Percentiles rank a stretch among this genome's conserved stretches.
phyloP scores from a whole-genome alignment of 345 rosid species.

The Gossypium rotundifolium region DNA sequence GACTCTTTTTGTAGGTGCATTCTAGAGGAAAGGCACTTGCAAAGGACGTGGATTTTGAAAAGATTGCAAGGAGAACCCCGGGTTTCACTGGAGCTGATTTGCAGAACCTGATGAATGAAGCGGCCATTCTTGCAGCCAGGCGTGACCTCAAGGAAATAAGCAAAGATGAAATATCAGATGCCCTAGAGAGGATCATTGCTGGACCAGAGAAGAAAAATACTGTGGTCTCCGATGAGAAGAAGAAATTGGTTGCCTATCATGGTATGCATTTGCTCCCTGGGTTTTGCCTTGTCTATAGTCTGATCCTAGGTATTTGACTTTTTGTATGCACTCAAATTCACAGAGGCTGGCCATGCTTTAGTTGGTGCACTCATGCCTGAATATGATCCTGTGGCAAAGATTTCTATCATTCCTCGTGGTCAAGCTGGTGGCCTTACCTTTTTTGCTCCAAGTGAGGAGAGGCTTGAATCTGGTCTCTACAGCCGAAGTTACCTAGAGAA shows the following conservation, averaged over 20 bases:
- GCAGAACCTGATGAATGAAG: conserved; percentile 97
- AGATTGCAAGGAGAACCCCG: conserved; percentile 89
- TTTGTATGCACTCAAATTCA: conserved; percentile 8
- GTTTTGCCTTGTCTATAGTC: neutral
- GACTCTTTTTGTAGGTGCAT: conserved; percentile 54
- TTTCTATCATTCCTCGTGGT: conserved; percentile 94
- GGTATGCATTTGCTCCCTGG: conserved; percentile 31
- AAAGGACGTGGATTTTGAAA: conserved; percentile 93
- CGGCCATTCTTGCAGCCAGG: conserved; percentile 94
- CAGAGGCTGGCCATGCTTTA: conserved; percentile 98
- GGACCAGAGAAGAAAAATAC: conserved; percentile 99
- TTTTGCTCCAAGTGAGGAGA: conserved; percentile 94
- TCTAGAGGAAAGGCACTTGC: conserved; percentile 96
- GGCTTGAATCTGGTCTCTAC: conserved; percentile 94
- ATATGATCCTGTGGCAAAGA: conserved; percentile 93
- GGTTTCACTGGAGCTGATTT: conserved; percentile 96
- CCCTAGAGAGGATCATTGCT: conserved; percentile 93
- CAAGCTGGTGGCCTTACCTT: conserved; percentile 98
- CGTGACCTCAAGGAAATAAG: conserved; percentile 97
- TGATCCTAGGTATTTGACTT: neutral
- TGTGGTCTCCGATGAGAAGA: conserved; percentile 89
- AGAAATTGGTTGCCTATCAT: conserved; percentile 87
- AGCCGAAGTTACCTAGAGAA: conserved; percentile 96
- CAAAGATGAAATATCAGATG: conserved; percentile 96
- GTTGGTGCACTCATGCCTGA: conserved; percentile 98